Percentiles rank a stretch among this genome's conserved stretches.
These are phyloP conservation scores for Cicer arietinum DNA, from an alignment of 306 rosid species.

Conservation along the genomic window DNA sequence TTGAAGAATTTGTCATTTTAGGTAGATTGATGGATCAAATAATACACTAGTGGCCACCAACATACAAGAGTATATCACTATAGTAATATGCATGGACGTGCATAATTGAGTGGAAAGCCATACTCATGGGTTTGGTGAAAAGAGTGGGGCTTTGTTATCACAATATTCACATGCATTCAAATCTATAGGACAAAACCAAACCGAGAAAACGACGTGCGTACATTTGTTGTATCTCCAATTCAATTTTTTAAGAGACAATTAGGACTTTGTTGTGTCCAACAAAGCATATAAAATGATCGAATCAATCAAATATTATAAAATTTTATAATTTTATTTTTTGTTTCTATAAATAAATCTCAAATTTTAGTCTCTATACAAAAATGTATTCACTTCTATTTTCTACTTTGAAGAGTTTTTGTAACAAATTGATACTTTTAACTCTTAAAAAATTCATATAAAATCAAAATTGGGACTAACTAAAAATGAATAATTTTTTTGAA, in stretches of 20 bases:
- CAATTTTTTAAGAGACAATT: slow-evolving; percentile 32
- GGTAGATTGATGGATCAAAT: slow-evolving; percentile 32
- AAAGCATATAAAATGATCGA: background rate
- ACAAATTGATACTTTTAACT: no score
- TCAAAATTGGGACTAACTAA: no score
- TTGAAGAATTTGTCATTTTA: slow-evolving; percentile 15
- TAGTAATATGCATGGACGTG: slow-evolving; percentile 35
- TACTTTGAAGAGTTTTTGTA: no score
- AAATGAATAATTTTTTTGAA: no score
- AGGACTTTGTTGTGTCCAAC: slow-evolving; percentile 30
- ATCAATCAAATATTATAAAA: no score
- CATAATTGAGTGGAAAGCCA: slow-evolving; percentile 43
- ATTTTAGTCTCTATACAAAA: no score
- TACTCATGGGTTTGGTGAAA: slow-evolving; percentile 42
- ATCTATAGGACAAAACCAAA: slow-evolving; percentile 29
- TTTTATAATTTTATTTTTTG: no score
- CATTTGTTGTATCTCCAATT: background rate
- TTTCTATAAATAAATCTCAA: no score
- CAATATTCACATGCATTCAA: slow-evolving; percentile 47
- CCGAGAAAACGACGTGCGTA: slow-evolving; percentile 37
- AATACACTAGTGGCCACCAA: slow-evolving; percentile 38
- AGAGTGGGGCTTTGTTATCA: slow-evolving; percentile 36
- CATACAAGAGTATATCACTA: slow-evolving; percentile 12
- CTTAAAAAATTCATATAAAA: no score
- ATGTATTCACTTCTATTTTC: no score